A percentile compares a stretch with the other conserved stretches of the same genome.
phyloP scores from a whole-genome alignment of 2,329 filamentous ascomycete species.

The Pseudomassariella vexata region DNA sequence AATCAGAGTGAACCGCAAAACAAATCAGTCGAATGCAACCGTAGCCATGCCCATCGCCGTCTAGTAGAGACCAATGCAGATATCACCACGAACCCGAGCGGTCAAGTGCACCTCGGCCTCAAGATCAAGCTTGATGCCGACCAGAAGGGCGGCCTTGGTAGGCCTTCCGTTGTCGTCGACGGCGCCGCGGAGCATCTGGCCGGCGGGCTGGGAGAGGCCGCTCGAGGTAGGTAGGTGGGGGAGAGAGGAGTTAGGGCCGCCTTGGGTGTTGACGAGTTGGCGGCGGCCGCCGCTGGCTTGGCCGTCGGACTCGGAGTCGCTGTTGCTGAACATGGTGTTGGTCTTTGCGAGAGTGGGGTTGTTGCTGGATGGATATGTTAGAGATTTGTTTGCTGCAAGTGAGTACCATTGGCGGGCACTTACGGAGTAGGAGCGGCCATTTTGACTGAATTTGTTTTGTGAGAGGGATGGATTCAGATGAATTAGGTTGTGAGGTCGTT shows the following conservation, averaged over 20 bases:
- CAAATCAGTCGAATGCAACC: too few relatives aligned
- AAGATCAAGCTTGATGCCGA: constrained; percentile 59
- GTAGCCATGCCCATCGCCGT: too few relatives aligned
- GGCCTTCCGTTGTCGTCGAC: constrained; percentile 51
- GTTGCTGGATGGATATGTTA: constrained; percentile 14
- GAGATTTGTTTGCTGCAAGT: too few relatives aligned
- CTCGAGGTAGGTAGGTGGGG: constrained; percentile 28
- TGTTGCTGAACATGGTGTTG: constrained; percentile 23
- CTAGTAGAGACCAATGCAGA: constrained; percentile 53
- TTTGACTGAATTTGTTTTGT: too few relatives aligned
- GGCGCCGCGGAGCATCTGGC: constrained; percentile 49
- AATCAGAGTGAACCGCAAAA: background rate
- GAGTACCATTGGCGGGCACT: too few relatives aligned
- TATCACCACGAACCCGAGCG: constrained; percentile 54
- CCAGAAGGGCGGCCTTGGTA: constrained; percentile 51
- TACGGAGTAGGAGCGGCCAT: too few relatives aligned
- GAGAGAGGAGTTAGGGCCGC: too few relatives aligned
- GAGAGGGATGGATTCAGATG: too few relatives aligned
- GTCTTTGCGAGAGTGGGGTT: constrained; percentile 23
- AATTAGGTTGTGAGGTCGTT: too few relatives aligned
- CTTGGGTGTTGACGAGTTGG: background rate
- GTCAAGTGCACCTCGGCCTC: constrained; percentile 59
- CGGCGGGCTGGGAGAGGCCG: constrained; percentile 30
- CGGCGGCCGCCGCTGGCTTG: constrained; percentile 22
- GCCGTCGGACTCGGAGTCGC: constrained; percentile 31